These are phyloP conservation scores for Geum urbanum DNA, from an alignment of 306 rosid species.

Conservation along the genomic window DNA sequence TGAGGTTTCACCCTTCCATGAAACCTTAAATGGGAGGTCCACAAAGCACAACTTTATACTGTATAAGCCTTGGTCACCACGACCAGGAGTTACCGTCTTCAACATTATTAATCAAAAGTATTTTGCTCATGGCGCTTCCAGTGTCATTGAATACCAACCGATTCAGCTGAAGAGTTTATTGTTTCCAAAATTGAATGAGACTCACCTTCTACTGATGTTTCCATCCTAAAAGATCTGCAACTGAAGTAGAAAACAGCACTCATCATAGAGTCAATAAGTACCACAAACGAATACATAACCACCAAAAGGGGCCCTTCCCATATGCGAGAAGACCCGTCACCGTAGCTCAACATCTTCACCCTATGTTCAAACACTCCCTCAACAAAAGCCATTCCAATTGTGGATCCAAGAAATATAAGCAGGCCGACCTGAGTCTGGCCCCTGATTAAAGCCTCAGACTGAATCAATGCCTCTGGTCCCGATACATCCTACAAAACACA, in stretches of 20 bases:
- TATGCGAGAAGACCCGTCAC: constrained; percentile 88
- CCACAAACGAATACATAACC: constrained; percentile 82
- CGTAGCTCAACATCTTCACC: constrained; percentile 90
- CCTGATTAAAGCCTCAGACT: constrained; percentile 60
- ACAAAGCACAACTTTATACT: constrained; percentile 25
- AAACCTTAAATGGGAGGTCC: constrained; percentile 15
- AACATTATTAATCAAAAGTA: constrained; percentile 23
- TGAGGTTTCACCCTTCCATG: constrained; percentile 8
- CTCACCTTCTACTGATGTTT: constrained; percentile 14
- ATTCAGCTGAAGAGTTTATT: constrained; percentile 36
- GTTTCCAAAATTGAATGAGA: constrained; percentile 18
- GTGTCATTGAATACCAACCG: constrained; percentile 49
- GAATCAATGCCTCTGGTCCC: constrained; percentile 82
- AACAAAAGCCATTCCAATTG: constrained; percentile 84
- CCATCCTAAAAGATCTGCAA: constrained; percentile 24
- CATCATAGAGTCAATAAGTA: constrained; percentile 90
- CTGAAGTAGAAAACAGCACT: constrained; percentile 33
- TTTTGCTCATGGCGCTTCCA: constrained; percentile 8
- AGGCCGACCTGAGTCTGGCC: constrained; percentile 95
- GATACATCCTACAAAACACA: constrained; percentile 86
- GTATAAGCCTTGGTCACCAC: constrained; percentile 13
- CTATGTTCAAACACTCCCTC: constrained; percentile 93
- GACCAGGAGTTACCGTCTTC: constrained; percentile 24
- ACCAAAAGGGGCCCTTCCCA: constrained; percentile 99
- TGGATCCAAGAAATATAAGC: constrained; percentile 74